Base-by-base conservation (phyloP, 805 yeast genomes). In the Metschnikowia rubicola region DNA sequence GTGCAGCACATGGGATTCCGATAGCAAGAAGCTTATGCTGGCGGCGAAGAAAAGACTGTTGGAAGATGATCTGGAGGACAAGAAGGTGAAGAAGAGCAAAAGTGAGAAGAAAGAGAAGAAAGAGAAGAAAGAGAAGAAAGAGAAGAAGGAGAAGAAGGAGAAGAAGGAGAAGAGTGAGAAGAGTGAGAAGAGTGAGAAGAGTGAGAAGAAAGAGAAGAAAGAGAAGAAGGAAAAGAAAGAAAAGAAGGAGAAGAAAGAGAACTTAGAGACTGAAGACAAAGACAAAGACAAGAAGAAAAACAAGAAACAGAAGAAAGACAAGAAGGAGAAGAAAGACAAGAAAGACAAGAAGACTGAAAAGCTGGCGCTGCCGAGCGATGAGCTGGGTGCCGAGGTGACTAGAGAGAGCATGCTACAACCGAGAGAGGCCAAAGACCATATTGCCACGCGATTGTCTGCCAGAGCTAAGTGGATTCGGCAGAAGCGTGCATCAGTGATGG, bases 401-500 rank as follows among this genome's bases (percentile, higher is more conserved):
- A 47, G 62, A 41, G 62, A 59, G 15, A 58, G 59, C 44, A 60
- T 60, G 64, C 56, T 61, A 29, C 49, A 51, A 21, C 61, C 64
- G 11, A 54, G 51, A 29, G 57, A 50, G 28, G 46, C 42, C 30
- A 49, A 43, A n/a, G 50, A 49, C 3, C 44, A 28, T 8, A 65
- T 70, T 8, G 63, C 74, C 2, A 64, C 70, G 1, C 61, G 75
- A 46, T 56, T 70, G 17, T 64, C 95, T 1, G 86, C 86, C 4
- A 79, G 98, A 64, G 83, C 95, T 19, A 84, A 80, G 64, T 91
- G 89, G 84, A 91, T 92, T 46, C 84, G 78, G 55, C 96, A 90
- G 64, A 92, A 92, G 64, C 78, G 94, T 58, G 94, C 96, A 10
- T 92, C 97, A 1, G 89, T 91, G 0, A 80, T 86, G 83, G 98